These are phyloP conservation scores for Protomyces macrosporus DNA, from an alignment of 1,139 yeast species.

Conservation along the genomic window DNA sequence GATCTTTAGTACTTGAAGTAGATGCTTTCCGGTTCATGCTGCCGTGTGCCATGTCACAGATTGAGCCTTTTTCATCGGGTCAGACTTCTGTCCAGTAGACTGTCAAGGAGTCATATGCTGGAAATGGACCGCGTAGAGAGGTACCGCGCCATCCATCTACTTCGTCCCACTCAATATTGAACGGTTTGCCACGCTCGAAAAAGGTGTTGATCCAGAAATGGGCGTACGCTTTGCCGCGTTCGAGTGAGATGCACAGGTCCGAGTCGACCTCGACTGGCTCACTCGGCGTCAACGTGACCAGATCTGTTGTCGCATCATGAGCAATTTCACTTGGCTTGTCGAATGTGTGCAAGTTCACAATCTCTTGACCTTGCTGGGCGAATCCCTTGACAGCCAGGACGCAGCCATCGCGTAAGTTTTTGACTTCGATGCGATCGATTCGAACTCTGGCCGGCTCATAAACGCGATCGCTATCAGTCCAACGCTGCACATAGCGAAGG, in stretches of 20 bases:
- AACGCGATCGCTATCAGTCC: constrained; percentile 34
- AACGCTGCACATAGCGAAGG: constrained; percentile 54
- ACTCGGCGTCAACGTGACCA: constrained; percentile 3
- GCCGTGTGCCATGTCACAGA: too few species aligned
- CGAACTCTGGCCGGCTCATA: constrained; percentile 33
- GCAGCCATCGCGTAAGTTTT: constrained; percentile 35
- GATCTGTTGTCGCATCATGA: not conserved
- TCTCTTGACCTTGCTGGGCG: constrained; percentile 30
- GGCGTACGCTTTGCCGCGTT: constrained; percentile 30
- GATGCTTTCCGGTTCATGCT: too few species aligned
- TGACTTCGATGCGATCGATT: constrained; percentile 36
- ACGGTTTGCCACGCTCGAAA: constrained; percentile 36
- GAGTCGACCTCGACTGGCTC: constrained; percentile 29
- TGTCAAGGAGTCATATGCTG: constrained; percentile 49
- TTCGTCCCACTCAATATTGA: constrained; percentile 48
- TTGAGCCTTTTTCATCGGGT: not conserved
- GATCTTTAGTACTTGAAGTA: too few species aligned
- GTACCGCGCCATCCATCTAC: constrained; percentile 71
- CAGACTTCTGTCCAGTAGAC: constrained; percentile 39
- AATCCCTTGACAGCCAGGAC: constrained; percentile 35
- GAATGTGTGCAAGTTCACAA: constrained; percentile 33
- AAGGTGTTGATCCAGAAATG: constrained; percentile 40
- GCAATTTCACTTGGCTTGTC: constrained; percentile 1
- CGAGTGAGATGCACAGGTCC: constrained; percentile 31
- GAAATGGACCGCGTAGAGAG: constrained; percentile 46